A percentile compares a stretch with the other conserved stretches of the same genome.
Evolutionary conservation across 805 yeast species (phyloP).

Genomic region (Pichia paraexigua): DNA sequence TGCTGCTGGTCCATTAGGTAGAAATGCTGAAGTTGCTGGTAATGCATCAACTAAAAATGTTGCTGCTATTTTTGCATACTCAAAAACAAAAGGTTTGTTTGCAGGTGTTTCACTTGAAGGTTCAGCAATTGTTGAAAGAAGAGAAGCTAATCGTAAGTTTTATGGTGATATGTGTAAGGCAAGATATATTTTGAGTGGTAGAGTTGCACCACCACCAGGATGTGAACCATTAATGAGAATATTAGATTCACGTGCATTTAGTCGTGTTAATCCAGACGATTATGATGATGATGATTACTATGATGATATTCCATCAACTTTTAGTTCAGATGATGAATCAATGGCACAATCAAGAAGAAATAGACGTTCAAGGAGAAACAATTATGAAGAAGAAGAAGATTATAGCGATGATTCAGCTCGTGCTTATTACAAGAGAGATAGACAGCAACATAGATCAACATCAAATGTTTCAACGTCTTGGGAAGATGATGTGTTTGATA

Average conservation of each 20-base stretch:
- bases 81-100: slow-evolving; percentile 92
- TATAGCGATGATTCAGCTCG: slow-evolving; percentile 14
- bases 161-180: slow-evolving; percentile 88
- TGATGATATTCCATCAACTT: slow-evolving; percentile 67
- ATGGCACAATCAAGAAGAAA: slow-evolving; percentile 16
- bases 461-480: slow-evolving; percentile 33
- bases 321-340: slow-evolving; percentile 49
- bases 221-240: slow-evolving; percentile 83
- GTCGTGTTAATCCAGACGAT: slow-evolving; percentile 34
- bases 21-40: slow-evolving; percentile 97
- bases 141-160: slow-evolving; percentile 94
- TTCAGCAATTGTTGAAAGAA: slow-evolving; percentile 89
- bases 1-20: slow-evolving; percentile 96
- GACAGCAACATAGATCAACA: not conserved
- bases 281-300: slow-evolving; percentile 57
- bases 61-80: slow-evolving; percentile 87
- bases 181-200: slow-evolving; percentile 73
- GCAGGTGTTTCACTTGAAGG: slow-evolving; percentile 98
- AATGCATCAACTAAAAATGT: slow-evolving; percentile 81
- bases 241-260: slow-evolving; percentile 76
- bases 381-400: slow-evolving; percentile 27
- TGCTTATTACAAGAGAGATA: slow-evolving; percentile 12
- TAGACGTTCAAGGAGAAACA: slow-evolving; percentile 12
- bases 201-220: slow-evolving; percentile 88
- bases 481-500: slow-evolving; percentile 85